Base-by-base conservation (phyloP, 2,329 filamentous ascomycete genomes). In the Xylariales sp. region DNA sequence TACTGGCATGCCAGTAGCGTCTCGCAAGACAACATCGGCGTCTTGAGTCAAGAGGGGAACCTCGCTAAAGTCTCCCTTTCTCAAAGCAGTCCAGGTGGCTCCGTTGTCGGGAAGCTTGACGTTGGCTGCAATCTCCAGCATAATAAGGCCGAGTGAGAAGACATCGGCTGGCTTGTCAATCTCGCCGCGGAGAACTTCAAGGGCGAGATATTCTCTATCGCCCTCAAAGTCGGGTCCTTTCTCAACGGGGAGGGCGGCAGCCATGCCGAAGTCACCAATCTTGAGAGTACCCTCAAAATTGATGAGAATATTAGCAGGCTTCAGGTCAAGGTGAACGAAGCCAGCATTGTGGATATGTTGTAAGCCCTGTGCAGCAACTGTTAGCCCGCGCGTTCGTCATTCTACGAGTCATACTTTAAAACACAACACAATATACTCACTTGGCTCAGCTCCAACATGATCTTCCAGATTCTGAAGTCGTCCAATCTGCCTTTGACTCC, bases 381-480 rank as follows among this genome's bases (percentile, higher is more conserved):
- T 27, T n/a, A n/a, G n/a, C n/a, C n/a, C n/a, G n/a, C n/a, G n/a
- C n/a, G n/a, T n/a, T n/a, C n/a, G n/a, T n/a, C n/a, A n/a, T n/a
- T n/a, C n/a, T n/a, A n/a, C n/a, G n/a, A n/a, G n/a, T n/a, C n/a
- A n/a, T n/a, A n/a, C n/a, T n/a, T n/a, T n/a, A n/a, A n/a, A n/a
- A n/a, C n/a, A n/a, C n/a, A n/a, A n/a, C n/a, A n/a, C n/a, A n/a
- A n/a, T n/a, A n/a, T n/a, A n/a, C 84, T 65, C 77, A 93, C 88
- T 70, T 85, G 69, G 53, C 83, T 77, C 42, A 95, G 65, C 60
- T 98, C 93, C 29, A 95, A 76, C 51, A 97, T 69, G 41, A 97
- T 91, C 68, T 98, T 98, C 88, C 93, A 98, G 61, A 97, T 96
- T 44, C 93, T 80, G 65, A 98, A 98, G 60, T 97, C 93, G 62